These are phyloP conservation scores for Fusarium dimerum DNA, from an alignment of 2,329 filamentous ascomycete genomes.

Conservation along the genomic window DNA sequence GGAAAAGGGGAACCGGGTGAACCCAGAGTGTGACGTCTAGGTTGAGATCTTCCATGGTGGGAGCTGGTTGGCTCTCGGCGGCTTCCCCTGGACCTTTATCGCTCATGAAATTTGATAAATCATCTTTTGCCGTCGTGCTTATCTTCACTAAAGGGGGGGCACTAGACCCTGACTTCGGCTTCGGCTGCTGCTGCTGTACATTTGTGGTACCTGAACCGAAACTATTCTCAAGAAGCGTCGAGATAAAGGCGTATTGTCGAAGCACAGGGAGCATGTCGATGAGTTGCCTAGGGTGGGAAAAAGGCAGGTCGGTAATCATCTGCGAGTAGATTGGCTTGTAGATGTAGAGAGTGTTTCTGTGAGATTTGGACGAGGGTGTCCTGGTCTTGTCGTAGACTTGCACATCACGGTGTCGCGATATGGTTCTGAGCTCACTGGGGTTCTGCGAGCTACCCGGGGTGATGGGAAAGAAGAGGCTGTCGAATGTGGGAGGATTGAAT, in stretches of 20 bases:
- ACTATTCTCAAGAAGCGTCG: slow-evolving; percentile 62
- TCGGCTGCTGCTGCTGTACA: slow-evolving; percentile 3
- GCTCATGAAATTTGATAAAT: slow-evolving; percentile 36
- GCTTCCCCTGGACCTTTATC: not conserved
- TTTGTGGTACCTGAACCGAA: slow-evolving; percentile 47
- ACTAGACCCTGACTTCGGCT: slow-evolving; percentile 5
- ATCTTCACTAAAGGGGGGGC: slow-evolving; percentile 2
- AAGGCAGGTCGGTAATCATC: slow-evolving; percentile 67
- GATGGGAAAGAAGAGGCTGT: slow-evolving; percentile 59
- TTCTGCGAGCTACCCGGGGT: slow-evolving; percentile 51
- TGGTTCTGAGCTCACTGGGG: slow-evolving; percentile 57
- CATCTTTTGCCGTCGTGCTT: slow-evolving; percentile 32
- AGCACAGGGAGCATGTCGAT: slow-evolving; percentile 72
- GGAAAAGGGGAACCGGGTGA: slow-evolving; percentile 49
- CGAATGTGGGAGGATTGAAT: slow-evolving; percentile 50
- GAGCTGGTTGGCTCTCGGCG: not conserved
- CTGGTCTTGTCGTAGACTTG: slow-evolving; percentile 39
- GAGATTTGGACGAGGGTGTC: slow-evolving; percentile 36
- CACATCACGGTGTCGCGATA: slow-evolving; percentile 51
- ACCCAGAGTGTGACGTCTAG: slow-evolving; percentile 56
- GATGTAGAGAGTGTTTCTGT: slow-evolving; percentile 65
- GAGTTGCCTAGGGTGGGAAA: slow-evolving; percentile 77
- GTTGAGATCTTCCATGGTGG: slow-evolving; percentile 27
- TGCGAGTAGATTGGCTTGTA: slow-evolving; percentile 74
- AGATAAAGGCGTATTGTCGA: slow-evolving; percentile 74